These are phyloP conservation scores for Podospora comata DNA, from an alignment of 495 filamentous ascomycete genomes.

Conservation along the genomic window DNA sequence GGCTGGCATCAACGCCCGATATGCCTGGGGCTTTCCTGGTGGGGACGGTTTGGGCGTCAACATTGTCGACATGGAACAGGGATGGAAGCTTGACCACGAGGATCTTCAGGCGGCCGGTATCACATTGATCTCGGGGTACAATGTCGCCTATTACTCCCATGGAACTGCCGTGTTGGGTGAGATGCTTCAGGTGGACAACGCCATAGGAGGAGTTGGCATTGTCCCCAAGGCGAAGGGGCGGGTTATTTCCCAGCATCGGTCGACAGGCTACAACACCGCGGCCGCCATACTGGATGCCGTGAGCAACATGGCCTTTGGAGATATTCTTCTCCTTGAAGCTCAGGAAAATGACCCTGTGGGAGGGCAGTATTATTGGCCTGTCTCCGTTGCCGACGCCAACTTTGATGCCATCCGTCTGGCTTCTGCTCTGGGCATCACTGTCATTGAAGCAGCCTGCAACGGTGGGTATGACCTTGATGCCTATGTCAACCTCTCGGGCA, in stretches of 20 bases:
- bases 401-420: conserved; percentile 21
- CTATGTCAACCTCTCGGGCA: conserved; percentile 15
- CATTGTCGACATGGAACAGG: conserved; percentile 21
- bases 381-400: conserved; percentile 20
- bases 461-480: conserved; percentile 19
- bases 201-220: conserved; percentile 22
- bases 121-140: conserved; percentile 11
- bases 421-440: conserved; percentile 20
- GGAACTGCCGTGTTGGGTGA: conserved; percentile 25
- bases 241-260: conserved; percentile 14
- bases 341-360: conserved; percentile 15
- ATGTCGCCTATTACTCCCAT: conserved; percentile 11
- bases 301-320: conserved; percentile 14
- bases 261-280: conserved; percentile 10
- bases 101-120: conserved; percentile 12
- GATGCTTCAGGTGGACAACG: conserved; percentile 25
- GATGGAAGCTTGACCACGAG: conserved; percentile 15
- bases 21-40: conserved; percentile 20
- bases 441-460: conserved; percentile 23
- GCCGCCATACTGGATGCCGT: conserved; percentile 24
- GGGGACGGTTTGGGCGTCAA: conserved; percentile 16
- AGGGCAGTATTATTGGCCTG: conserved; percentile 14
- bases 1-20: conserved; percentile 19
- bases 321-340: conserved; percentile 23
- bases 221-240: conserved; percentile 15